Percentiles rank a stretch among this genome's conserved stretches.
Conservation (phyloP, 768 basidiomycete species). For the Tricholoma furcatifolium region DNA sequence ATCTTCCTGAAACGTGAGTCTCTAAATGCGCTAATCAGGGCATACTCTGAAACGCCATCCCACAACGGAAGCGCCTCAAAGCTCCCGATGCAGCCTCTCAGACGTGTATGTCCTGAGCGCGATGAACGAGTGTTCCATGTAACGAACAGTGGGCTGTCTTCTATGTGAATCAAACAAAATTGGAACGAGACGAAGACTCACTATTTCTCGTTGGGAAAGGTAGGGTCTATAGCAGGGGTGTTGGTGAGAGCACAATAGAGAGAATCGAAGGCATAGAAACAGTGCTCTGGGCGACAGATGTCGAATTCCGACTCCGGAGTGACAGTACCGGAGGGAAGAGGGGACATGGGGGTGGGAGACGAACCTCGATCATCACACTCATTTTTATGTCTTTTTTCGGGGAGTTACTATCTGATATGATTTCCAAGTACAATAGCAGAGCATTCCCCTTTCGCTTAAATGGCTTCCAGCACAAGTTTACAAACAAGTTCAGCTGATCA, state of each 20-base stretch:
- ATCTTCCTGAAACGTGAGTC: constrained; percentile 87
- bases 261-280: constrained; percentile 79
- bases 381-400: constrained; percentile 1
- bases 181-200: constrained; percentile 37
- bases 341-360: constrained; percentile 46
- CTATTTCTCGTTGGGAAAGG: constrained; percentile 78
- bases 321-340: constrained; percentile 50
- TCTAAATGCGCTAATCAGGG: constrained; percentile 85
- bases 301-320: constrained; percentile 37
- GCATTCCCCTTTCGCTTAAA: constrained; percentile 2
- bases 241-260: constrained; percentile 74
- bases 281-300: constrained; percentile 71
- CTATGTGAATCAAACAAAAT: background rate
- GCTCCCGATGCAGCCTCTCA: constrained; percentile 95
- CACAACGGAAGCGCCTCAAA: constrained; percentile 76
- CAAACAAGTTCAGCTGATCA: no score
- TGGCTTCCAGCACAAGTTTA: background rate
- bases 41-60: constrained; percentile 85
- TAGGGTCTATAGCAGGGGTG: constrained; percentile 54
- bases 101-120: constrained; percentile 55
- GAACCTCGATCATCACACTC: constrained; percentile 6
- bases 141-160: constrained; percentile 83
- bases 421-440: background rate
- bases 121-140: constrained; percentile 86
- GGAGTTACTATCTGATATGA: background rate